phyloP scores from a whole-genome alignment of 2,329 filamentous ascomycete genomes.

The Pseudonectria buxi region DNA sequence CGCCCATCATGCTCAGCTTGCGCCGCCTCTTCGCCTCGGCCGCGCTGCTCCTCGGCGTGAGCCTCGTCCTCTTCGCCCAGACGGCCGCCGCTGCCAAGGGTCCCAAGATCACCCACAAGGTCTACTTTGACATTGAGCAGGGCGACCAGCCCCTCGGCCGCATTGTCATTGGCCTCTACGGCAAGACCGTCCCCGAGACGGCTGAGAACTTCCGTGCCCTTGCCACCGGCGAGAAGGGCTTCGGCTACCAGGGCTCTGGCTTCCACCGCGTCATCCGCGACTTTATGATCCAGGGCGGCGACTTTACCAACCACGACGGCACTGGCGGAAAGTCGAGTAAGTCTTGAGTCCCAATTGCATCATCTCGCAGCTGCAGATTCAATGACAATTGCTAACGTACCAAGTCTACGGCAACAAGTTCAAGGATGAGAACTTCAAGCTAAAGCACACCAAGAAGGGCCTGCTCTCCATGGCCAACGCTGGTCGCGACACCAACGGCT shows the following conservation, averaged over 20 bases:
- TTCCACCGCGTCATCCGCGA: constrained; percentile 90
- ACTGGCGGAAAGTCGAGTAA: constrained; percentile 80
- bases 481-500: constrained; percentile 79
- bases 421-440: constrained; percentile 89
- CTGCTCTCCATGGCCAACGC: constrained; percentile 81
- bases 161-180: constrained; percentile 77
- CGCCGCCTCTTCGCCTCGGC: constrained; percentile 64
- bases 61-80: constrained; percentile 69
- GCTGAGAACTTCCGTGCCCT: constrained; percentile 70
- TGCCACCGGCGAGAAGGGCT: constrained; percentile 80
- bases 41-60: constrained; percentile 69
- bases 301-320: constrained; percentile 77
- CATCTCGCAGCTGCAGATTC: background rate
- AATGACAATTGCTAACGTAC: constrained; percentile 13
- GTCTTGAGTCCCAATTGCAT: constrained; percentile 24
- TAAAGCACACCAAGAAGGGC: constrained; percentile 83
- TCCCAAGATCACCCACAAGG: constrained; percentile 93
- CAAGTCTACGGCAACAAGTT: constrained; percentile 77
- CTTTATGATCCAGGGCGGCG: constrained; percentile 89
- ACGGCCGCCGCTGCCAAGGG: constrained; percentile 71
- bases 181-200: constrained; percentile 77
- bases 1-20: constrained; percentile 63
- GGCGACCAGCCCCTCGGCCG: constrained; percentile 68
- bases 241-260: constrained; percentile 70
- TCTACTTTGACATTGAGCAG: constrained; percentile 78